phyloP scores from a whole-genome alignment of 306 rosid species.

The Crotalaria pallida region DNA sequence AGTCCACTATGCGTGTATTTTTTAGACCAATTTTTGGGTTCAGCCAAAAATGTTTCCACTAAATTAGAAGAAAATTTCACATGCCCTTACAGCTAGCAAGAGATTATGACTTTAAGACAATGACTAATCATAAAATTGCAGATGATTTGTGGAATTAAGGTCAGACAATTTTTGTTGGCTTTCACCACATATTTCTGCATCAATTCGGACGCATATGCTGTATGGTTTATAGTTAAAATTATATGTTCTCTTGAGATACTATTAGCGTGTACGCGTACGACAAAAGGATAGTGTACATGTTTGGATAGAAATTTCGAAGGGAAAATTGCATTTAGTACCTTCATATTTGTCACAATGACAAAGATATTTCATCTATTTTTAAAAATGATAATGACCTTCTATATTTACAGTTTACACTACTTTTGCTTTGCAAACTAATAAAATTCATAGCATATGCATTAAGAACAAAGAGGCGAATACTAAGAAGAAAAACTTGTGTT shows the following conservation, averaged over 20 bases:
- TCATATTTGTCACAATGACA: too few relatives aligned
- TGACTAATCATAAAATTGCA: not conserved
- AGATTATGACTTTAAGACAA: not conserved
- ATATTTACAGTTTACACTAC: too few relatives aligned
- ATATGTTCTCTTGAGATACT: not conserved
- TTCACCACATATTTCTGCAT: conserved; percentile 10
- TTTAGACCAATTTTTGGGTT: not conserved
- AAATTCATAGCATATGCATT: too few relatives aligned
- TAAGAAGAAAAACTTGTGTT: too few relatives aligned
- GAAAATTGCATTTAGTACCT: too few relatives aligned
- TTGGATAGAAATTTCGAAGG: conserved; percentile 20
- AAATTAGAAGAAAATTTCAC: not conserved
- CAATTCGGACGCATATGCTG: not conserved
- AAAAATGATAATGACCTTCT: too few relatives aligned
- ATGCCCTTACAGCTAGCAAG: not conserved
- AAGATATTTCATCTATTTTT: too few relatives aligned
- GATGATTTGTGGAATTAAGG: not conserved
- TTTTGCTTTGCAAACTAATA: too few relatives aligned
- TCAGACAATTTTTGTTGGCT: conserved; percentile 17
- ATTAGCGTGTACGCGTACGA: not conserved
- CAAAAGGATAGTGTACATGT: conserved; percentile 17
- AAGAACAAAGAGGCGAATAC: too few relatives aligned
- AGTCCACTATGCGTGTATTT: not conserved
- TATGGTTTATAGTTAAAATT: not conserved
- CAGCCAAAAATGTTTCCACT: not conserved